A percentile compares a stretch with the other conserved stretches of the same genome.
Conservation (phyloP, 495 filamentous ascomycete genomes). For the Lepidopterella palustris region DNA sequence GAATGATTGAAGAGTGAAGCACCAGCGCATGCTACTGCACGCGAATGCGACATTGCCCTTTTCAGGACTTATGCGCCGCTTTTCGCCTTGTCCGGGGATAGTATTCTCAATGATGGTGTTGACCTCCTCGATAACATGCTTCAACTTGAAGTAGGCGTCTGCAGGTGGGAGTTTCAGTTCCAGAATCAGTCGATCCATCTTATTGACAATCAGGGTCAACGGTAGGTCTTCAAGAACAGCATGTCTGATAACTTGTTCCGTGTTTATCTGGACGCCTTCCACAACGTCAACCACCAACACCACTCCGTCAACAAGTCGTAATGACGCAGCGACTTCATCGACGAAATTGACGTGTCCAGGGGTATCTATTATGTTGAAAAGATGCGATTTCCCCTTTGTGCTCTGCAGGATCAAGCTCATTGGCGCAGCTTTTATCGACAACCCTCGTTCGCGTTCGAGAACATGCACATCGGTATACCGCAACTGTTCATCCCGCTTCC, state of each 20-base stretch:
- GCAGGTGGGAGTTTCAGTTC: slow-evolving; percentile 91
- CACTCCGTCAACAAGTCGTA: slow-evolving; percentile 85
- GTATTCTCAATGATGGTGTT: slow-evolving; percentile 90
- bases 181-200: slow-evolving; percentile 90
- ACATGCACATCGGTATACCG: slow-evolving; percentile 90
- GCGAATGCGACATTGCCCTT: slow-evolving; percentile 97
- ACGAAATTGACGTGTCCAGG: slow-evolving; percentile 98
- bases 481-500: slow-evolving; percentile 80
- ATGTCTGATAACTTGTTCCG: slow-evolving; percentile 94
- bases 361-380: slow-evolving; percentile 92
- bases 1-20: slow-evolving; percentile 88
- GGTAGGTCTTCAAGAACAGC: slow-evolving; percentile 86
- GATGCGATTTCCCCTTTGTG: slow-evolving; percentile 89
- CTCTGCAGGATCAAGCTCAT: slow-evolving; percentile 89
- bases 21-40: slow-evolving; percentile 90
- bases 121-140: slow-evolving; percentile 95
- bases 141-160: slow-evolving; percentile 97
- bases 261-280: slow-evolving; percentile 95
- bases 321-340: slow-evolving; percentile 84
- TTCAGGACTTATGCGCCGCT: slow-evolving; percentile 79
- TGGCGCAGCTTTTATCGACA: slow-evolving; percentile 90
- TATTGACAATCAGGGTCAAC: slow-evolving; percentile 86
- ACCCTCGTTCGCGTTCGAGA: slow-evolving; percentile 77
- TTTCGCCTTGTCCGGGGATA: slow-evolving; percentile 75
- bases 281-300: slow-evolving; percentile 93